phyloP scores from a whole-genome alignment of 2,329 filamentous ascomycete species.

The Paraconiothyrium brasiliense region DNA sequence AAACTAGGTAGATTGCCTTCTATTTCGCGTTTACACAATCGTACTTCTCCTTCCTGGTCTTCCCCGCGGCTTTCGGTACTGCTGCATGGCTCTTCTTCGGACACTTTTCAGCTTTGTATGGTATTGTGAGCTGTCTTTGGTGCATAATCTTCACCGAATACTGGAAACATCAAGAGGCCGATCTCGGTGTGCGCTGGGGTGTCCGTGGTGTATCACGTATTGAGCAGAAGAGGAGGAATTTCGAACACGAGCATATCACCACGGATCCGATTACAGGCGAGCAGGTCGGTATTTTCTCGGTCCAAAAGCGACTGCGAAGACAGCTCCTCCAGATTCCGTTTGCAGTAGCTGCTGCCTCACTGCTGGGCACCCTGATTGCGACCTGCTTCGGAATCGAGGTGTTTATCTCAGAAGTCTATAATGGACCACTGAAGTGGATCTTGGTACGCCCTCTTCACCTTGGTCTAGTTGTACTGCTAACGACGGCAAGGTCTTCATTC shows the following conservation, averaged over 20 bases:
- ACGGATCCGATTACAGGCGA: conserved; percentile 86
- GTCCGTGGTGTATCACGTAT: conserved; percentile 85
- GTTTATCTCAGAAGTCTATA: conserved; percentile 93
- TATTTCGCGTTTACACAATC: conserved; percentile 95
- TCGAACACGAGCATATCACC: conserved; percentile 78
- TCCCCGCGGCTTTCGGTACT: conserved; percentile 81
- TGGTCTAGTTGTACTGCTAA: conserved; percentile 9
- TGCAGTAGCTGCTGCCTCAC: conserved; percentile 74
- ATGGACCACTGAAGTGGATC: conserved; percentile 85
- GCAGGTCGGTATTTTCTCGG: conserved; percentile 77
- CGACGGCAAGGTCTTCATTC: conserved; percentile 75
- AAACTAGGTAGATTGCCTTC: conserved; percentile 73
- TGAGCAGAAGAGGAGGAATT: conserved; percentile 79
- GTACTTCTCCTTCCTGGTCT: conserved; percentile 86
- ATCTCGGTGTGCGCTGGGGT: conserved; percentile 87
- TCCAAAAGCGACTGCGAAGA: conserved; percentile 75
- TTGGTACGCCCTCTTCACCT: conserved; percentile 66
- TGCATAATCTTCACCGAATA: conserved; percentile 88
- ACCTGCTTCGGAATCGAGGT: conserved; percentile 92
- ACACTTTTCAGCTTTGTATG: conserved; percentile 83
- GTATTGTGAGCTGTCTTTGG: conserved; percentile 82
- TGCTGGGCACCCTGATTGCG: conserved; percentile 83
- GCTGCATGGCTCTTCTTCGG: conserved; percentile 83
- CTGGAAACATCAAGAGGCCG: conserved; percentile 93
- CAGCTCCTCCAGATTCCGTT: conserved; percentile 89